Conservation (phyloP, 306 rosid genomes). For the Acacia melanoxylon region DNA sequence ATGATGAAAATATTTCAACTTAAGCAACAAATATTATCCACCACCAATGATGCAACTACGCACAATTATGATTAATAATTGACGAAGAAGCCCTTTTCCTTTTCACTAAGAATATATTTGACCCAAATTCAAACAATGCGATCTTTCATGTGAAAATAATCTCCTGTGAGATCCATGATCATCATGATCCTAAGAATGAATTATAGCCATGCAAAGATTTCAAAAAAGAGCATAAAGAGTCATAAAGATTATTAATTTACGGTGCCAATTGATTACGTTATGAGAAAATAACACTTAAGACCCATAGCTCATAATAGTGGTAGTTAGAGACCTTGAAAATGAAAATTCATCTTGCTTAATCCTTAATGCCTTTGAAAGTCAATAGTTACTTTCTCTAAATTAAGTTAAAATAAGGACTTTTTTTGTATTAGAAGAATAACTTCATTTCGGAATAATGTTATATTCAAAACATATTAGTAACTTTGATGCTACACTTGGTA, state of each 20-base stretch:
- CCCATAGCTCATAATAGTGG: not conserved
- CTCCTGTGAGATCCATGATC: not conserved
- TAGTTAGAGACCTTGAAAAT: not conserved
- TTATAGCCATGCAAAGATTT: conserved; percentile 31
- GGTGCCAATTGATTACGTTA: not conserved
- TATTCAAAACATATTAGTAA: not conserved
- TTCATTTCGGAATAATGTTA: too few relatives aligned
- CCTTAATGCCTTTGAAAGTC: not conserved
- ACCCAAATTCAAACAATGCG: conserved; percentile 20
- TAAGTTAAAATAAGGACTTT: not conserved
- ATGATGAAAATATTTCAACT: conserved; percentile 16
- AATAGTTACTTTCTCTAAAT: not conserved
- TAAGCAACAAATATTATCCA: conserved; percentile 7
- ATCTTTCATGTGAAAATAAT: conserved; percentile 28
- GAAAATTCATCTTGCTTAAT: not conserved
- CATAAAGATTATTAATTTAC: conserved; percentile 18
- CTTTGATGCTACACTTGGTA: not conserved
- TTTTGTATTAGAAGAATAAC: not conserved
- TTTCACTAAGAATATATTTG: conserved; percentile 18
- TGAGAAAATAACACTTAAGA: not conserved
- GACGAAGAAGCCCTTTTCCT: not conserved
- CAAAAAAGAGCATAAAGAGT: conserved; percentile 17
- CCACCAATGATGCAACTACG: conserved; percentile 25
- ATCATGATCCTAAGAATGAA: conserved; percentile 20
- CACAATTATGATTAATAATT: conserved; percentile 27